Percentiles rank a stretch among this genome's conserved stretches.
Conservation (phyloP, 441 rosid genomes). For the Brassica hybrid region DNA sequence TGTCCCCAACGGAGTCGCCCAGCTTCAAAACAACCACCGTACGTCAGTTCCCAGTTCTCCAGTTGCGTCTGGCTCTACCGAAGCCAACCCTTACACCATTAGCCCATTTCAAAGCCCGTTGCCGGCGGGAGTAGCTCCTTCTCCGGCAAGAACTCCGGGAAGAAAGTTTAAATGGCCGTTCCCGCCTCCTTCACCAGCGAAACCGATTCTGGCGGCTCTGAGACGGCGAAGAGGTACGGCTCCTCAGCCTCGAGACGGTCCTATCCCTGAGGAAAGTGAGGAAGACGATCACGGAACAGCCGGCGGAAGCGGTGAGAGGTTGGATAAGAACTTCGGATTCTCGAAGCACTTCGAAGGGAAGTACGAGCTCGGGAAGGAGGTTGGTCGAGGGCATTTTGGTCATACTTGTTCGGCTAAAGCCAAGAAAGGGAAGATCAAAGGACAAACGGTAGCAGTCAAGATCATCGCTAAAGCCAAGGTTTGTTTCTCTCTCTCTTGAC, state of each 20-base stretch:
- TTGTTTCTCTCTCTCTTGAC: neutral
- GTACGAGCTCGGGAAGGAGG: conserved; percentile 62
- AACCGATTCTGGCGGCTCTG: conserved; percentile 71
- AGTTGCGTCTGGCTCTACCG: conserved; percentile 40
- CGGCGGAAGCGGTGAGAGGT: conserved; percentile 45
- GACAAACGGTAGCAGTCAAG: conserved; percentile 68
- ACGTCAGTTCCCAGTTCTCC: conserved; percentile 41
- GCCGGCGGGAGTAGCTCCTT: conserved; percentile 67
- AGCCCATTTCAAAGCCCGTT: conserved; percentile 77
- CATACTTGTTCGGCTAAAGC: conserved; percentile 76
- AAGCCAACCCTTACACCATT: conserved; percentile 47
- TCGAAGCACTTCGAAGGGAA: conserved; percentile 53
- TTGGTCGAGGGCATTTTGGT: conserved; percentile 83
- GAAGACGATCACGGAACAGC: conserved; percentile 45
- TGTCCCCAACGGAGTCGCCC: conserved; percentile 36
- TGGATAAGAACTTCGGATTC: conserved; percentile 63
- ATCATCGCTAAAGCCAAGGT: conserved; percentile 77
- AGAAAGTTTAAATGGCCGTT: conserved; percentile 76
- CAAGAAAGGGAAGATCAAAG: conserved; percentile 70
- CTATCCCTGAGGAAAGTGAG: conserved; percentile 54
- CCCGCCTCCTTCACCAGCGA: conserved; percentile 81
- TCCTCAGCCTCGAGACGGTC: conserved; percentile 50
- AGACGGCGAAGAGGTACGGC: conserved; percentile 48
- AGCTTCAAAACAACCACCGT: conserved; percentile 34
- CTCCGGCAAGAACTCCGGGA: conserved; percentile 71